Evolutionary conservation across 192 early-diverging fungal species (phyloP), one percentile per base, ranked within the genome.

Genomic region (Coemansia erecta): DNA sequence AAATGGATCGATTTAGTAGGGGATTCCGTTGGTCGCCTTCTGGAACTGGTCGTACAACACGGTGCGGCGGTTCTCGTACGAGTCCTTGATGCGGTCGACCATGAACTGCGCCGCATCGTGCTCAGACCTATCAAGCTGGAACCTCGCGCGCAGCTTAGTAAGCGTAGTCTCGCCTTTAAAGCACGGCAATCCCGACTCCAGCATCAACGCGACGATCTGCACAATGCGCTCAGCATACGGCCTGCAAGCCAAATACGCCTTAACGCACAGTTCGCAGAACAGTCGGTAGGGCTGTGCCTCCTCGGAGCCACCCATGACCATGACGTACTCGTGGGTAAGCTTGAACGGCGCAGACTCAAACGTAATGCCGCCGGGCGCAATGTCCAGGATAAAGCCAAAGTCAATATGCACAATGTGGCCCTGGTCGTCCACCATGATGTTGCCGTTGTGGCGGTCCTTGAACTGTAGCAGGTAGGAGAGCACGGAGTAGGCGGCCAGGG

Each of bases 401-500:
- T 99, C 96, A 59, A 99, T 97, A 76, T 99, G 97, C 66, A 99
- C 82, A 23, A 98, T 88, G 69, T 99, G 94, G 0, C 97, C 97
- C 57, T 91, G 82, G 56, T 92, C 86, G 59, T 99, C 97, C 57
- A 98, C 85, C 97, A 99, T 98, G 63, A 99, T 97, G 80, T 98
- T 98, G 49, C 96, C 96, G 77, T 98, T 98, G 72, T 98, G 96
- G 21, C 97, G 84, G 82, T 99, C 97, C 74, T 98, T 98, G 80
- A 99, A 92, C 70, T 98, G 95, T 22, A 99, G 81, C 57, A 99
- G 45, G 73, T 92, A 99, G 51, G 94, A 85, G 13, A 98, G 86
- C 21, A 99, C 84, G 22, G 93, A 95, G 76, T 98, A 99, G 4
- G 95, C 91, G 2, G 97, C 97, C 18, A 93, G 84, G 58, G 89